These are phyloP conservation scores for Xylaria hypoxylon DNA, from an alignment of 2,329 filamentous ascomycete species.

Conservation along the genomic window DNA sequence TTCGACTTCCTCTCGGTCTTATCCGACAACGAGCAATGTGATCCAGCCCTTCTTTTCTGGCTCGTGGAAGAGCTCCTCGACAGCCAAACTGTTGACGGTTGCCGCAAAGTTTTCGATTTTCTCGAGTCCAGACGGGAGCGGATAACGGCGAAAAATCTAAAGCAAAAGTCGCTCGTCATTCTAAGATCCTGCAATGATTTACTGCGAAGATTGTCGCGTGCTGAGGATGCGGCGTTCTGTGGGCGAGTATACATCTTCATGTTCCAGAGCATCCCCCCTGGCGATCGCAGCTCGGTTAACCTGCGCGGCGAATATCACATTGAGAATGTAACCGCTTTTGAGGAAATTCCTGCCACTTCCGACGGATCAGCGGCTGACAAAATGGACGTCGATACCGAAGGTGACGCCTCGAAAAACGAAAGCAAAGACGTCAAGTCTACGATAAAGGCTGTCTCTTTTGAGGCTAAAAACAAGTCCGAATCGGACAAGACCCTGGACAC, in stretches of 20 bases:
- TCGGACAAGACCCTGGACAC: constrained; percentile 70
- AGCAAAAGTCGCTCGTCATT: constrained; percentile 87
- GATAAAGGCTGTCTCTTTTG: constrained; percentile 59
- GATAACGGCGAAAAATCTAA: constrained; percentile 83
- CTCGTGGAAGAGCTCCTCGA: constrained; percentile 95
- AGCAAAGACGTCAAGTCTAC: constrained; percentile 51
- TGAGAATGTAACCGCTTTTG: constrained; percentile 91
- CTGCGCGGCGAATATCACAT: constrained; percentile 94
- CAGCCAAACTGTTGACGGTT: constrained; percentile 93
- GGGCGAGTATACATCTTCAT: constrained; percentile 98
- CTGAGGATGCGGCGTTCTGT: constrained; percentile 97
- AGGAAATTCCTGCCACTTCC: constrained; percentile 62
- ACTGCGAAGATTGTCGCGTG: constrained; percentile 90
- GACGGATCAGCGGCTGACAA: constrained; percentile 56
- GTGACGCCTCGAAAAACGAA: constrained; percentile 52
- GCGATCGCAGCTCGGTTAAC: constrained; percentile 97
- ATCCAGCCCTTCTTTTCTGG: constrained; percentile 86
- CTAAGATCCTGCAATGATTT: constrained; percentile 96
- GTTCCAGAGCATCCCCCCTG: constrained; percentile 96
- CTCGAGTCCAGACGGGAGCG: constrained; percentile 92
- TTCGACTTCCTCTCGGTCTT: constrained; percentile 91
- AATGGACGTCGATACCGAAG: constrained; percentile 75
- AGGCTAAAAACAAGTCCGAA: constrained; percentile 56
- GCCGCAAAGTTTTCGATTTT: constrained; percentile 91
- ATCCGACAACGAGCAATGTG: constrained; percentile 81